Evolutionary conservation across 768 basidiomycete genomes (phyloP), one percentile per base, ranked within the genome.

Genomic region (Tylopilus cervinicoccineus): DNA sequence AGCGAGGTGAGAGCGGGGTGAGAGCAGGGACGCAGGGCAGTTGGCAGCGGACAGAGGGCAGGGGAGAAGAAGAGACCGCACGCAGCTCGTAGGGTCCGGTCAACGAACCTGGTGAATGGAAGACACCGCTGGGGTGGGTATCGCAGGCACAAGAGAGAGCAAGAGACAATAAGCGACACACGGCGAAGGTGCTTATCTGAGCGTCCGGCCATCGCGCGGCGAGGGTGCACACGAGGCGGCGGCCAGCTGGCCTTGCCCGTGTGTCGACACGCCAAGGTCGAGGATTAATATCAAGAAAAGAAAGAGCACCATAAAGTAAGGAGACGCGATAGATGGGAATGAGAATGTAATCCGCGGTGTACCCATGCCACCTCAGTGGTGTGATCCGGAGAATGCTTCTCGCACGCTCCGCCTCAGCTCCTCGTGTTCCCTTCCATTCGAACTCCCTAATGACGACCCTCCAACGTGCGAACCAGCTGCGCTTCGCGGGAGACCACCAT

Each of bases 321-420:
- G n/a, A 34, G 10, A 6, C 10, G n/a, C n/a, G 17, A 36, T 19
- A 36, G 34, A 17, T 19, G n/a, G 34, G 17, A 17, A 36, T 10
- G 34, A 20, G 10, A 6, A 36, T 19, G n/a, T n/a, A n/a, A n/a
- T n/a, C n/a, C 34, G 19, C 34, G 34, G 17, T 11, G 34, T 11
- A 10, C 17, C 34, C 34, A 36, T 10, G 34, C 10, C n/a, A 31
- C 34, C 5, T 36, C 63, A 67, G 49, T 67, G 65, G 45, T 80
- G 77, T 22, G 83, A 81, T 36, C 81, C 77, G 10, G 80, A 77
- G 51, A 92, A 84, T 8, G 90, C 89, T 57, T 92, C 89, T 45
- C 86, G 75, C 47, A 93, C 87, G 53, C 89, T 93, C 66, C 81
- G 76, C 60, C 88, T 72, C 47, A 93, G 73, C 65, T 90, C 88